These are phyloP conservation scores for Prunus dulcis DNA, from an alignment of 306 rosid genomes.

Conservation along the genomic window DNA sequence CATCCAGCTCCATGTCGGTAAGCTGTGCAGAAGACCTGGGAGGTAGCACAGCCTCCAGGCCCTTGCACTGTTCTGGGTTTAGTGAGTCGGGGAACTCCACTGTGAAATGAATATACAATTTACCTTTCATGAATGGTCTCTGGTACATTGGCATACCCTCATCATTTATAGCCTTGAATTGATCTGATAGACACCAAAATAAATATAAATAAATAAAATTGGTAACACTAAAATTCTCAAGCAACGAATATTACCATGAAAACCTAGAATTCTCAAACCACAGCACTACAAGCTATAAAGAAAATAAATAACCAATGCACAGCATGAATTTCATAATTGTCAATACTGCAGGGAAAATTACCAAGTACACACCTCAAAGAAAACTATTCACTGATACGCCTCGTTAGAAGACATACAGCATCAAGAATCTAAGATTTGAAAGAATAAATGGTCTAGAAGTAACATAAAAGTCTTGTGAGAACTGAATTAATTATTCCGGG, in stretches of 20 bases:
- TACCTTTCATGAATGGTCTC: constrained; percentile 94
- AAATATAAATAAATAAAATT: neutral
- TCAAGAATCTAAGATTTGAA: too few species aligned
- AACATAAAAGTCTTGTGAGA: too few species aligned
- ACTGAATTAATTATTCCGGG: too few species aligned
- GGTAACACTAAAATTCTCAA: neutral
- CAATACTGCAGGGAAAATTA: too few species aligned
- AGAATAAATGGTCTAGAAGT: too few species aligned
- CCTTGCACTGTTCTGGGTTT: constrained; percentile 63
- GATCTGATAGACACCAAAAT: constrained; percentile 20
- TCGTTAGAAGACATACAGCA: too few species aligned
- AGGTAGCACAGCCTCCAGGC: constrained; percentile 66
- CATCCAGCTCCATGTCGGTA: constrained; percentile 93
- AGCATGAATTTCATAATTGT: neutral
- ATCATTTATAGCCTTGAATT: constrained; percentile 81
- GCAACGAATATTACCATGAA: neutral
- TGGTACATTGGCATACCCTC: constrained; percentile 97
- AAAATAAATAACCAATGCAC: neutral
- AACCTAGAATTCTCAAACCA: neutral
- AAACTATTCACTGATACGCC: too few species aligned
- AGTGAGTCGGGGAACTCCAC: constrained; percentile 85
- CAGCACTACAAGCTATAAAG: neutral
- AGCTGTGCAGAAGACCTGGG: constrained; percentile 55
- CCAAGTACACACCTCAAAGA: neutral
- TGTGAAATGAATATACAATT: constrained; percentile 73